Evolutionary conservation across 2,329 filamentous ascomycete genomes (phyloP), one percentile per base, ranked within the genome.

Genomic region (Fonsecaea pedrosoi): DNA sequence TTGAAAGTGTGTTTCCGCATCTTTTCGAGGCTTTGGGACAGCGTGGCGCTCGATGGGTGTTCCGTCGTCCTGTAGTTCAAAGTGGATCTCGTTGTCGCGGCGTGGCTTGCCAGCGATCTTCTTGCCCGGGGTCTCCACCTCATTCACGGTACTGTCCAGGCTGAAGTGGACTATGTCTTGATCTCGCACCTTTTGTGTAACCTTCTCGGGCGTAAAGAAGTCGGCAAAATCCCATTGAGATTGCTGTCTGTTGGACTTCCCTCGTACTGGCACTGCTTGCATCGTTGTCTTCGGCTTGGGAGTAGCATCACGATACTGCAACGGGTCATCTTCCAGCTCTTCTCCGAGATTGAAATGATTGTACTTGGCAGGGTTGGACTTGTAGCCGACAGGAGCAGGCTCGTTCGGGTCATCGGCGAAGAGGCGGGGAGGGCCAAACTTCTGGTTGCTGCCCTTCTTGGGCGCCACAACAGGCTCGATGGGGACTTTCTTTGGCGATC

Each of bases 221-320:
- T 97, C 93, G 68, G 92, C 87, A 78, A 98, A 98, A 57, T 88
- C 88, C 93, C 94, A 97, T 69, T 92, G 89, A 70, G 88, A 88
- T 66, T 84, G 82, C 76, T 92, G 89, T 18, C 70, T 70, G 50
- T 62, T 63, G 21, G 66, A 56, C 38, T 66, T 72, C 2, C 67
- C 30, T 38, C 69, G 66, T 57, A 73, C 56, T 3, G 71, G 69
- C 3, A 70, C 55, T 32, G 30, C 6, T 32, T 2, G 4, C 30
- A 6, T 6, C 21, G 64, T 37, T 38, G 57, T n/a, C 54, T 59
- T 69, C n/a, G 74, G 73, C 50, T 76, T 73, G 13, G 70, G 74
- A 69, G 69, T 73, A 62, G 25, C 66, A 63, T 65, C 65, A 5
- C 59, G 66, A 55, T 72, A 55, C 59, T 73, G 72, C 60, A 73